Evolutionary conservation across 805 yeast genomes (phyloP), one percentile per base, ranked within the genome.

Genomic region (Nakazawaea molendinolei): DNA sequence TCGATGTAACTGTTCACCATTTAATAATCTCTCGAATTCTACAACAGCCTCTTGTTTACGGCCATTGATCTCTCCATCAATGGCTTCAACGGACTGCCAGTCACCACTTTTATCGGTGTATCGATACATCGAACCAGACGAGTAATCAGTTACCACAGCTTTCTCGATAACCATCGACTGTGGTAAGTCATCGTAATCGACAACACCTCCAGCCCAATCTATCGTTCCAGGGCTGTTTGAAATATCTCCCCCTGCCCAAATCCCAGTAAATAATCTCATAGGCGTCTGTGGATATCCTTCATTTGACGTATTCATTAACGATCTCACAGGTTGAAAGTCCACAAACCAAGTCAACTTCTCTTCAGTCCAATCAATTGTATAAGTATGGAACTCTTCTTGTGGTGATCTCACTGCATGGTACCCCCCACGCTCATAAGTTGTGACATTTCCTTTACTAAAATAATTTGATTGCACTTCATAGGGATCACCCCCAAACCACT

Each of bases 261-360:
- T 60, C 45, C 92, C 90, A 43, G 74, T 63, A 52, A 63, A 68
- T 9, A 82, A 53, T 45, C 63, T 69, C 89, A 87, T 85, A 33
- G 97, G 97, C n/a, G 86, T 64, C 61, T 87, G 95, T 28, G 97
- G 97, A 57, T 73, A 89, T 5, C 95, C 95, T 51, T 75, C 69
- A 13, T 73, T 52, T 16, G 78, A 63, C 38, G 63, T 59, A 39
- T 74, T 66, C 8, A 51, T 28, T 36, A 89, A 60, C 2, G 83
- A 71, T 64, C 97, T 76, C 8, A 85, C 75, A 1, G 67, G 64
- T 6, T 44, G 51, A 20, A 90, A 94, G 50, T 89, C 94, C 18
- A 86, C 48, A 39, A 71, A 73, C 87, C 94, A 89, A 7, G 71
- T 64, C 27, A 82, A 61, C 6, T 62, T 51, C 28, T 77, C 79